Percentiles rank a stretch among this genome's conserved stretches.
These are phyloP conservation scores for Moricandia arvensis DNA, from an alignment of 345 rosid species.

Conservation along the genomic window DNA sequence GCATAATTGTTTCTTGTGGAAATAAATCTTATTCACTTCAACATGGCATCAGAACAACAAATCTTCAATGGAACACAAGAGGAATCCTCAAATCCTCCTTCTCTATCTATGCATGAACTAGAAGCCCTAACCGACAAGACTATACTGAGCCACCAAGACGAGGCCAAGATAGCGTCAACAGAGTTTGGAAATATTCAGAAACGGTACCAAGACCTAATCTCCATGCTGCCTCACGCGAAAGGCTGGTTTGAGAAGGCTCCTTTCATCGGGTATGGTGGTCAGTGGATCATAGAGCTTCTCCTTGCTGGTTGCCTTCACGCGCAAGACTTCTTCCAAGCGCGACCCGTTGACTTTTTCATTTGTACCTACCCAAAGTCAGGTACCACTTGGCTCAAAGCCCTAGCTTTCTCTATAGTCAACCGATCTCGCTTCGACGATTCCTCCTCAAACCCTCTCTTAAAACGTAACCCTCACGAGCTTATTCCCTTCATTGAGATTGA, in stretches of 20 bases:
- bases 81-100: constrained; percentile 5
- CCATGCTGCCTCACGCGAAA: too few species aligned
- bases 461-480: constrained; percentile 28
- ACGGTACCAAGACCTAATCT: constrained; percentile 23
- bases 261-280: not conserved
- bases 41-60: not conserved
- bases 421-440: not conserved
- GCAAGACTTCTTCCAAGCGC: constrained; percentile 20
- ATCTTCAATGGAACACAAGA: not conserved
- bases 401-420: constrained; percentile 20
- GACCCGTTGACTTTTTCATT: constrained; percentile 11
- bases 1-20: too few species aligned
- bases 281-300: not conserved
- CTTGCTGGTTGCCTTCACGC: constrained; percentile 19
- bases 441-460: not conserved
- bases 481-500: constrained; percentile 25
- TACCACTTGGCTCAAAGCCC: constrained; percentile 40
- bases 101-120: constrained; percentile 5
- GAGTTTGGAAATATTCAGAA: constrained; percentile 18
- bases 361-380: constrained; percentile 34
- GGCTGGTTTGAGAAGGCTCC: constrained; percentile 17
- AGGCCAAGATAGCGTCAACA: not conserved
- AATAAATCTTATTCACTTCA: too few species aligned
- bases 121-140: not conserved
- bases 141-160: not conserved